These are phyloP conservation scores for Calonectria hawksworthii DNA, from an alignment of 2,329 filamentous ascomycete species.

Conservation along the genomic window DNA sequence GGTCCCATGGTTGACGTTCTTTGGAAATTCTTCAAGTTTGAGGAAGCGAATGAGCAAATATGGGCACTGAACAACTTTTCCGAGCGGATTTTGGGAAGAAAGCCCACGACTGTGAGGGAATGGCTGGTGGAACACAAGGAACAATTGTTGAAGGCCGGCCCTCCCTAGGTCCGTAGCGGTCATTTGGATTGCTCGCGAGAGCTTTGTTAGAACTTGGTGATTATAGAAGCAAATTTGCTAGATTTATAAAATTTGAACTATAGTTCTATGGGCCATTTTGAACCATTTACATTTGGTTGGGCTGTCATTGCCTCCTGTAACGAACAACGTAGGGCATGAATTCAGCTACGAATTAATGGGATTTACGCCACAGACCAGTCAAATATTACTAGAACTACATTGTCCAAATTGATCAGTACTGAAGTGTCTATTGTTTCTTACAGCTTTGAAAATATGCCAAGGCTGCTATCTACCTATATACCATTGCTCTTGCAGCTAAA, in stretches of 20 bases:
- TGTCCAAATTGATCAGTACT: neutral
- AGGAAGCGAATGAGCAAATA: conserved; percentile 1
- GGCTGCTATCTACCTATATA: conserved; percentile 54
- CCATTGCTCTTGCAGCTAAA: conserved; percentile 84
- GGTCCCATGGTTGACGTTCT: neutral
- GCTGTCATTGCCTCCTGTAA: too few species aligned
- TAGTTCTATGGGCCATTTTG: neutral
- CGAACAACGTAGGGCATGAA: too few species aligned
- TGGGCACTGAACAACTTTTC: conserved; percentile 8
- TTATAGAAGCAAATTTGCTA: neutral
- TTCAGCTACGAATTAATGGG: too few species aligned
- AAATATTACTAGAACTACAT: too few species aligned
- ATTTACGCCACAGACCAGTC: too few species aligned
- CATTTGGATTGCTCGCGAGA: neutral
- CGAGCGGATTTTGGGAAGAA: neutral
- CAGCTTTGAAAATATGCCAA: neutral
- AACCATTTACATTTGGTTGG: too few species aligned
- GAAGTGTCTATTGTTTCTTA: neutral
- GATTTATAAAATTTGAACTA: rapidly evolving
- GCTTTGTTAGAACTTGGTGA: neutral
- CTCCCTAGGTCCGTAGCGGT: neutral
- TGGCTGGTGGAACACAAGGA: conserved; percentile 10
- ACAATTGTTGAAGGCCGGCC: neutral
- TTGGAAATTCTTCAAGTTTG: conserved; percentile 10
- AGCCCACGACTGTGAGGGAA: neutral